A percentile compares a stretch with the other conserved stretches of the same genome.
These are phyloP conservation scores for Amauroascus niger DNA, from an alignment of 2,329 filamentous ascomycete genomes.

Conservation along the genomic window DNA sequence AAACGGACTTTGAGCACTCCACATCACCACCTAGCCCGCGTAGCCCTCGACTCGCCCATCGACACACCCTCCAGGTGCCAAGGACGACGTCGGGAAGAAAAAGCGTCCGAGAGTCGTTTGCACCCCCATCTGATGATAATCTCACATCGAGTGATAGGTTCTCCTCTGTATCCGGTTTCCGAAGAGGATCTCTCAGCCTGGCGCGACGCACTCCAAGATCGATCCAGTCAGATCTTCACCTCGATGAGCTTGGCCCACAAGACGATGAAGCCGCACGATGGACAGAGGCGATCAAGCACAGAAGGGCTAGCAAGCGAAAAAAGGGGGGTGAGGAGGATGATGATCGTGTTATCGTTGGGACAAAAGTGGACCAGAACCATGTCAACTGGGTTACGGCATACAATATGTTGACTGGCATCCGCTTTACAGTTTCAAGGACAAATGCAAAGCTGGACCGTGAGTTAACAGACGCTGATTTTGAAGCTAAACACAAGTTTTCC, in stretches of 20 bases:
- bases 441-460: constrained; percentile 94
- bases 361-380: constrained; percentile 94
- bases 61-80: constrained; percentile 82
- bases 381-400: constrained; percentile 97
- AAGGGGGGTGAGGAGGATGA: constrained; percentile 86
- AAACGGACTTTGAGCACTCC: constrained; percentile 12
- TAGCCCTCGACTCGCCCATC: constrained; percentile 58
- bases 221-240: constrained; percentile 69
- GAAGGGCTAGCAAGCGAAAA: constrained; percentile 76
- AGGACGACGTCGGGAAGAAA: constrained; percentile 52
- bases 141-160: constrained; percentile 68
- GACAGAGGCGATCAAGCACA: constrained; percentile 87
- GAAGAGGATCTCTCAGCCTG: constrained; percentile 74
- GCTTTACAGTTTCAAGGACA: constrained; percentile 88
- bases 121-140: constrained; percentile 45
- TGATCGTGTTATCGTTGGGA: constrained; percentile 79
- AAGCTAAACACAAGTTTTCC: constrained; percentile 91
- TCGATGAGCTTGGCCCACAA: constrained; percentile 65
- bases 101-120: constrained; percentile 55
- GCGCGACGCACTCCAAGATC: constrained; percentile 73
- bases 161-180: constrained; percentile 57
- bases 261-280: constrained; percentile 87
- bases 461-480: constrained; percentile 83
- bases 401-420: constrained; percentile 98
- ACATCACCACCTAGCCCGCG: constrained; percentile 35